phyloP scores from a whole-genome alignment of 257 asterid genomes.

The Craterostigma plantagineum region DNA sequence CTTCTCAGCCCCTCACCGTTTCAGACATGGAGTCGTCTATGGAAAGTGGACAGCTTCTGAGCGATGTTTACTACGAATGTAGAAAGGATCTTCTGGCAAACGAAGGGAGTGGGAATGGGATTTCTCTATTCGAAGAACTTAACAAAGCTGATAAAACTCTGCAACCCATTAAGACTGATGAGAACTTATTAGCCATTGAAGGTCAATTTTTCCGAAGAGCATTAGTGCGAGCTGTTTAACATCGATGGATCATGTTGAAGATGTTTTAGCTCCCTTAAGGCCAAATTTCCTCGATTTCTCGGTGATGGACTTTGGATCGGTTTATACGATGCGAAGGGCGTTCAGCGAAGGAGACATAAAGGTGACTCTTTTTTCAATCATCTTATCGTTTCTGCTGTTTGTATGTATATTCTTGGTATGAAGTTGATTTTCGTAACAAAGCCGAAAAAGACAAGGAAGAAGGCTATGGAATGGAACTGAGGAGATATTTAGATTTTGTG shows the following conservation, averaged over 20 bases:
- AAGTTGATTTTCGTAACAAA: too few species aligned
- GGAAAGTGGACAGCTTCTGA: slow-evolving; percentile 53
- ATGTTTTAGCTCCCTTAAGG: slow-evolving; percentile 19
- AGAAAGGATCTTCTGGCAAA: slow-evolving; percentile 72
- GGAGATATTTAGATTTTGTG: too few species aligned
- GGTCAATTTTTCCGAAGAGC: slow-evolving; percentile 51
- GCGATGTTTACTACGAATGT: slow-evolving; percentile 80
- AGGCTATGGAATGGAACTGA: too few species aligned
- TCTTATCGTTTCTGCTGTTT: slow-evolving; percentile 4
- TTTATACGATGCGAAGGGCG: slow-evolving; percentile 73
- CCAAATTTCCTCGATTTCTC: slow-evolving; percentile 72
- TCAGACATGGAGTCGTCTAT: slow-evolving; percentile 55
- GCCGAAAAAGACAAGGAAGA: too few species aligned
- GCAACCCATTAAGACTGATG: slow-evolving; percentile 21
- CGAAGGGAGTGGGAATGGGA: slow-evolving; percentile 43
- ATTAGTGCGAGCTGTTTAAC: slow-evolving; percentile 39
- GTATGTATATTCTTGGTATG: slow-evolving; percentile 2
- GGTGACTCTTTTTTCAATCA: slow-evolving; percentile 35
- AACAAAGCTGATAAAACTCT: slow-evolving; percentile 29
- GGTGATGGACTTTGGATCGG: slow-evolving; percentile 47
- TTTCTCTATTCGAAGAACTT: slow-evolving; percentile 40
- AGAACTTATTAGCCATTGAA: slow-evolving; percentile 17
- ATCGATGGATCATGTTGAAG: slow-evolving; percentile 37
- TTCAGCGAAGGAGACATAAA: slow-evolving; percentile 88
- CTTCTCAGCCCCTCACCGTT: slow-evolving; percentile 53